phyloP scores from a whole-genome alignment of 495 filamentous ascomycete species.

The Tetracladium marchalianum region DNA sequence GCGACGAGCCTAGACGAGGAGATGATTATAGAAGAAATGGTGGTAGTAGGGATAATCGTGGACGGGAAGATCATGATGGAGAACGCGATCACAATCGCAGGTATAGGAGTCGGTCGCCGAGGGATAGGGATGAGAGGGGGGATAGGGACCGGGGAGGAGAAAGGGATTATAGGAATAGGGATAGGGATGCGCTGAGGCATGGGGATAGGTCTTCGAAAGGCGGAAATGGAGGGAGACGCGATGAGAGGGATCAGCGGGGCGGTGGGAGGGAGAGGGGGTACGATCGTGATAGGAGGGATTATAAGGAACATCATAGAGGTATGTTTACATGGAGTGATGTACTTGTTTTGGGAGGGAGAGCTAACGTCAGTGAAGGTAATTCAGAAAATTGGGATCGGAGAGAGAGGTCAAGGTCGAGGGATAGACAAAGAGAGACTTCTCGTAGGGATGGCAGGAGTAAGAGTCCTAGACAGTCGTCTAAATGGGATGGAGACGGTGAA shows the following conservation, averaged over 20 bases:
- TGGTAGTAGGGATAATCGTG: too few species aligned
- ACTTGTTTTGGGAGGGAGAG: background rate
- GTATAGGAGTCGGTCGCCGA: conserved; percentile 7
- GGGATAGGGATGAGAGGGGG: background rate
- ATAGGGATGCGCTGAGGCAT: conserved; percentile 4
- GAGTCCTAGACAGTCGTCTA: conserved; percentile 16
- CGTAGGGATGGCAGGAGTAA: conserved; percentile 22
- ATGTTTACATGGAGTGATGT: background rate
- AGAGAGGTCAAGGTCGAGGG: conserved; percentile 20
- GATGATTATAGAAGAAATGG: background rate
- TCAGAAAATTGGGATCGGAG: conserved; percentile 2
- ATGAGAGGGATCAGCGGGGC: conserved; percentile 6
- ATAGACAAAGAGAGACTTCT: conserved; percentile 24
- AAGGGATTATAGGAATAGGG: conserved; percentile 8
- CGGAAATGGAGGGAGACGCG: background rate
- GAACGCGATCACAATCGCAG: conserved; percentile 1
- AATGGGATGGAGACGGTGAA: conserved; percentile 25
- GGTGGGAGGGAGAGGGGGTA: conserved; percentile 1
- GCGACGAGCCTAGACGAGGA: conserved; percentile 13
- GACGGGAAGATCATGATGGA: background rate
- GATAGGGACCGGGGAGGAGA: conserved; percentile 1
- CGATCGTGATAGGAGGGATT: conserved; percentile 4
- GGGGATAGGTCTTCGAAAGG: conserved; percentile 1
- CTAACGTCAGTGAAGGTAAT: conserved; percentile 5
- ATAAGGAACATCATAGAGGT: conserved; percentile 1